These are phyloP conservation scores for Curvularia lunata DNA, from an alignment of 2,329 filamentous ascomycete genomes.

Conservation along the genomic window DNA sequence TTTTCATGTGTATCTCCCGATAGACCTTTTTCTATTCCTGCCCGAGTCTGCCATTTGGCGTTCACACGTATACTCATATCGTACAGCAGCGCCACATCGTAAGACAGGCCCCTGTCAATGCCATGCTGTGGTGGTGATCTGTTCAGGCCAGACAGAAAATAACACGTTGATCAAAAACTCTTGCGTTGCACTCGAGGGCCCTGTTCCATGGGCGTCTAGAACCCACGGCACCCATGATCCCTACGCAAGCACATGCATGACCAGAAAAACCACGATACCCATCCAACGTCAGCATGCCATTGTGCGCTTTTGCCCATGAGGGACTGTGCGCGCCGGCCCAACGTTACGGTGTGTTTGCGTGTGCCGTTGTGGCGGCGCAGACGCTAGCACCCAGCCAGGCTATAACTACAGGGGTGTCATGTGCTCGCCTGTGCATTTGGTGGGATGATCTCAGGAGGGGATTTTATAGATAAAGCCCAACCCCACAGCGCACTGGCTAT, in stretches of 20 bases:
- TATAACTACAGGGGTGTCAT: not conserved
- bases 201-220: slow-evolving; percentile 7
- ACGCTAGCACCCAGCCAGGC: not conserved
- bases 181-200: not conserved
- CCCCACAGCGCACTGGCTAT: not conserved
- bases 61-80: not conserved
- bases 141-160: not conserved
- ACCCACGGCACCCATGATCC: not conserved
- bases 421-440: not conserved
- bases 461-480: not conserved
- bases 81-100: not conserved
- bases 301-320: slow-evolving; percentile 23
- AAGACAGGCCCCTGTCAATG: not conserved
- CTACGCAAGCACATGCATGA: not conserved
- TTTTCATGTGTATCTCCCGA: not conserved
- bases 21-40: not conserved
- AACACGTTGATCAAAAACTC: not conserved
- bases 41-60: not conserved
- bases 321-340: slow-evolving; percentile 18
- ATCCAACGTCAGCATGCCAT: slow-evolving; percentile 17
- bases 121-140: not conserved
- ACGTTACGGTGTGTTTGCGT: not conserved
- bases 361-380: slow-evolving; percentile 6
- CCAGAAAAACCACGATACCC: slow-evolving; percentile 1
- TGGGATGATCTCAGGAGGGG: slow-evolving; percentile 1